A percentile compares a stretch with the other conserved stretches of the same genome.
Conservation (phyloP, 768 basidiomycete species). For the Tremella fuciformis region DNA sequence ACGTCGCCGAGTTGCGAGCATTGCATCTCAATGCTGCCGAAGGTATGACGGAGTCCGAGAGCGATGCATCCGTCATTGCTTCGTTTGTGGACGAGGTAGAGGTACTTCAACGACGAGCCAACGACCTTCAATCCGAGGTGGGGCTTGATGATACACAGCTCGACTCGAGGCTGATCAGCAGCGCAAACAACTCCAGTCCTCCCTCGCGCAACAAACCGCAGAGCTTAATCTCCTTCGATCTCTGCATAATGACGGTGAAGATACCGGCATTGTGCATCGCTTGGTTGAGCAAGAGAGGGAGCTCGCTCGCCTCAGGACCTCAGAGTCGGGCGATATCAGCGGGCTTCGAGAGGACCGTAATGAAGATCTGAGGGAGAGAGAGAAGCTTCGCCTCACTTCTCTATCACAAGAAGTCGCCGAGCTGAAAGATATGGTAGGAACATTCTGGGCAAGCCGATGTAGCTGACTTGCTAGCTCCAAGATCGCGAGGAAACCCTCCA, state of each 20-base stretch:
- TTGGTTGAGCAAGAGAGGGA: slow-evolving; percentile 82
- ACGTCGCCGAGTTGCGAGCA: slow-evolving; percentile 10
- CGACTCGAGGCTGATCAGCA: not conserved
- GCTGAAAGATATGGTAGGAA: slow-evolving; percentile 64
- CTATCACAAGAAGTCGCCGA: slow-evolving; percentile 72
- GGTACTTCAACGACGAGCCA: slow-evolving; percentile 53
- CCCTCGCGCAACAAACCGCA: not conserved
- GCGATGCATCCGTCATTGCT: slow-evolving; percentile 11
- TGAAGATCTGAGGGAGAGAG: slow-evolving; percentile 60
- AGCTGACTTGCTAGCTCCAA: not conserved
- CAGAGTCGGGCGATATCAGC: not conserved
- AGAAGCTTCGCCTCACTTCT: slow-evolving; percentile 59
- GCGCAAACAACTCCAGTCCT: not conserved
- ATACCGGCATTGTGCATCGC: slow-evolving; percentile 67
- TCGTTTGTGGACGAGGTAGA: slow-evolving; percentile 64
- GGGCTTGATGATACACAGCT: not conserved
- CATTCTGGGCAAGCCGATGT: slow-evolving; percentile 1
- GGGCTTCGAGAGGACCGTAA: not conserved
- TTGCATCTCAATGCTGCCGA: not conserved
- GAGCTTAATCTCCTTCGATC: not conserved
- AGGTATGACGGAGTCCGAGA: not conserved
- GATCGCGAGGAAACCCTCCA: not conserved
- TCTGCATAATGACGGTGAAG: slow-evolving; percentile 45
- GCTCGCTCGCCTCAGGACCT: slow-evolving; percentile 55
- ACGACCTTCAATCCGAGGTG: not conserved